Base-by-base conservation (phyloP, 1,284 basidiomycete species). In the Cryptococcus jaspeensis region DNA sequence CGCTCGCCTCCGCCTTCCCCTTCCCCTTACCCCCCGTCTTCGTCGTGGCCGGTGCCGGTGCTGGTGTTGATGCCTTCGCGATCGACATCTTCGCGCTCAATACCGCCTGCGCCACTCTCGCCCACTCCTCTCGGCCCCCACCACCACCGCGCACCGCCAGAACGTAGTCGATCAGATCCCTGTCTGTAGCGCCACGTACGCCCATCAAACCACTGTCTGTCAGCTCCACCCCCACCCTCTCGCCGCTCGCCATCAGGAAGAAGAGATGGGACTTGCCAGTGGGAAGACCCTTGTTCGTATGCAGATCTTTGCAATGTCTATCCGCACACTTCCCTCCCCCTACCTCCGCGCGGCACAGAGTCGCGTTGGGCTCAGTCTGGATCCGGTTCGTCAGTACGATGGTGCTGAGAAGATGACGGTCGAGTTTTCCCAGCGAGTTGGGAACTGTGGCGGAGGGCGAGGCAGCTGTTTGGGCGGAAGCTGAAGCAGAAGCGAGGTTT, bases 321-420 rank as follows among this genome's bases (percentile, higher is more conserved):
- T 75, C 69, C 36, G 71, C 70, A 50, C 73, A 75, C 18, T 49
- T 61, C 20, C 73, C 73, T 6, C 73, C 73, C 2, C 56, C 65
- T 1, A 59, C 64, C 58, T 75, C 73, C 20, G 67, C 68, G 18
- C 53, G 51, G 41, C 73, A 75, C 18, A 72, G 56, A 23, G 61
- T 50, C 12, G 58, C 58, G 18, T 52, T 40, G 3, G 69, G 66
- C 28, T 70, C 61, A 18, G 45, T 38, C 58, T 60, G 60, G 16
- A 70, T 52, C 16, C 65, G 61, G 41, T 63, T 60, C 16, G 73
- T 75, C 53, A 75, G 72, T 67, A 73, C 55, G 45, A 73, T 66
- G 2, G 66, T 66, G 15, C 56, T 50, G 20, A 73, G 52, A n/a
- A 72, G 56, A 16, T 18, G 32, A 47, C 58, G 55, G 56, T 74